Evolutionary conservation across 352 stramenopile genomes (phyloP), one percentile per base, ranked within the genome.

Genomic region (Phytophthora ohioensis): DNA sequence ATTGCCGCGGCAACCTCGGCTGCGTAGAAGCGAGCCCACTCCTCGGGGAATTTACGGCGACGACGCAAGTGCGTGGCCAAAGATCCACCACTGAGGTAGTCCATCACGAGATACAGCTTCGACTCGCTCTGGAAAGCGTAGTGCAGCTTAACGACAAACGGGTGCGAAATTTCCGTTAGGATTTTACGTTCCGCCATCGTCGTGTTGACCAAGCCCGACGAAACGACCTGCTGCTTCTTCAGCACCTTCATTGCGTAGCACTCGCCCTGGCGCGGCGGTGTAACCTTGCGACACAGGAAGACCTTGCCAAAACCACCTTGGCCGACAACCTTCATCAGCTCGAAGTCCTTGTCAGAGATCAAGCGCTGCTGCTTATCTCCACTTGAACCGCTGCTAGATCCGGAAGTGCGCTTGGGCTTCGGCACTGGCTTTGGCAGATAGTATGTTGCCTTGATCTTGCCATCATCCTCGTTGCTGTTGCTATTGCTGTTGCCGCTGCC

Each of bases 161-260:
- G 95, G 63, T 98, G 94, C 5, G 79, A 76, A 58, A 98, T 98
- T 66, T 98, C 90, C 7, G 85, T 97, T 45, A 98, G 67, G 59
- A 98, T 98, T 45, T 92, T 87, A 57, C 93, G 90, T 79, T 98
- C 94, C 0, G 91, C 91, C 89, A 97, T 98, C 13, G 94, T 98
- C 41, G 96, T 97, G 74, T 98, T 97, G 21, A 98, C 90, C 5
- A 98, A 87, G 2, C 91, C 90, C 42, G 91, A 97, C 35, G 89
- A 95, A 45, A 96, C 87, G 27, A 98, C 88, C 47, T 97, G 87
- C 53, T 95, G 85, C 73, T 98, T 98, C 77, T 98, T 97, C 57
- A 98, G 73, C 47, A 98, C 92, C 72, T 99, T 99, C 89, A 99
- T 98, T 3, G 98, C 98, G 76, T 99, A 99, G 73, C 98, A 98